A percentile compares a stretch with the other conserved stretches of the same genome.
Evolutionary conservation across 1,284 basidiomycete species (phyloP).

Genomic region (Lentinula novae-zelandiae): DNA sequence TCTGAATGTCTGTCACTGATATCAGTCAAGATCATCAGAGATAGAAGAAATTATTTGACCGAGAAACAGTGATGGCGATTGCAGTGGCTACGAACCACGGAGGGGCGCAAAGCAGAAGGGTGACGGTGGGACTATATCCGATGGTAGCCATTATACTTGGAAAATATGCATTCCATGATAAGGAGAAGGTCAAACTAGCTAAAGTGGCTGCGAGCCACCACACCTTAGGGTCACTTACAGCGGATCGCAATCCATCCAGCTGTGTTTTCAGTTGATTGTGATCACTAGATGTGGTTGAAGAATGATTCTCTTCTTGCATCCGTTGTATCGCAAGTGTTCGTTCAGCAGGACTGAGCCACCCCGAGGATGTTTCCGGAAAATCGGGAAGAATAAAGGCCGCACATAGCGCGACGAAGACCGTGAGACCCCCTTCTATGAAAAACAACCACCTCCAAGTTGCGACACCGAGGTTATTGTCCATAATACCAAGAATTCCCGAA

Average conservation of each 20-base stretch:
- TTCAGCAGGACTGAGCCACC: conserved; percentile 63
- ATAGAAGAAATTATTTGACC: conserved; percentile 28
- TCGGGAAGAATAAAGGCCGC: conserved; percentile 75
- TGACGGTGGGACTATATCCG: conserved; percentile 62
- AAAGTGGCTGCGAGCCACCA: conserved; percentile 66
- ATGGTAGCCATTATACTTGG: conserved; percentile 68
- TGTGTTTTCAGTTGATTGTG: conserved; percentile 27
- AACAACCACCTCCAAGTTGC: conserved; percentile 85
- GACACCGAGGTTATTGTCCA: conserved; percentile 68
- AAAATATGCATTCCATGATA: conserved; percentile 66
- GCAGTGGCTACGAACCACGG: conserved; percentile 72
- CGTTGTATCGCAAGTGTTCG: conserved; percentile 63
- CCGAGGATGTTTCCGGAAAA: conserved; percentile 56
- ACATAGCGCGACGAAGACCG: conserved; percentile 56
- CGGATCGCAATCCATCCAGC: conserved; percentile 46
- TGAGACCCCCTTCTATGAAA: conserved; percentile 69
- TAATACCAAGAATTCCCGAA: conserved; percentile 64
- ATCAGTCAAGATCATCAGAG: neutral
- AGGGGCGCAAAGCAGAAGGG: conserved; percentile 72
- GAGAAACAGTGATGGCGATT: conserved; percentile 44
- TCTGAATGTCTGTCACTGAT: conserved; percentile 61
- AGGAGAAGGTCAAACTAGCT: conserved; percentile 42
- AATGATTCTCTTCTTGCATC: conserved; percentile 65
- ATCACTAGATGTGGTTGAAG: conserved; percentile 38
- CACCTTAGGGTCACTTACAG: conserved; percentile 69